Base-by-base conservation (phyloP, 2,329 filamentous ascomycete genomes). In the Sporothrix inflata region DNA sequence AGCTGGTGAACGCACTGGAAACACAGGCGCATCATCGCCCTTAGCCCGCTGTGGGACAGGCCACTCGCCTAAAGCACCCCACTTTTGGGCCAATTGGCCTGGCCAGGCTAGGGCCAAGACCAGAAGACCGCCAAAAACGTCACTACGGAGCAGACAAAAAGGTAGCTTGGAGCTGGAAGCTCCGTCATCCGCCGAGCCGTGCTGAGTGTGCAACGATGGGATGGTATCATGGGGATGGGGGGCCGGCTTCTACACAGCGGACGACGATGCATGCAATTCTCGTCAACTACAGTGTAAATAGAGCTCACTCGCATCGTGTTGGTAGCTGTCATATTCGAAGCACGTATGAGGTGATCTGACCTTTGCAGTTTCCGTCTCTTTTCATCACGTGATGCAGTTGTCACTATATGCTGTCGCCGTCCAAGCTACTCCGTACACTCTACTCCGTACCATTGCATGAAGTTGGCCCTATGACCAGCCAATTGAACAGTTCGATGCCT, bases 21-120 rank as follows among this genome's bases (percentile, higher is more conserved):
- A 27, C n/a, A 34, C 51, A 60, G 40, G 40, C 51, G 24, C 49
- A 24, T 21, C 60, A 19, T 45, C 2, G 30, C 57, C 19, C 34
- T 12, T 19, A 47, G 24, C 11, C 40, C 61, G n/a, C 63, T 49
- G 63, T 66, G 63, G 61, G 40, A 66, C 61, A 66, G 63, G 42
- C 42, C 16, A 34, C 63, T 49, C 16, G 24, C 63, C 63, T 34
- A 49, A 66, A 66, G 63, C 42, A 66, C 63, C 63, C 63, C 63
- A 66, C 63, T 47, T 66, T 66, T n/a, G 34, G 42, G 63, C n/a
- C n/a, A n/a, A 34, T 6, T 34, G 30, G 60, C 60, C 38, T 45
- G 38, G 38, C 60, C 60, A 27, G 60, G 60, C 38, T 19, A 45
- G 60, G n/a, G 30, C 55, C 55, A 60, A 60, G 55, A 60, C 27